phyloP scores from a whole-genome alignment of 202 grass and related monocot species.

The Musa balbisiana region DNA sequence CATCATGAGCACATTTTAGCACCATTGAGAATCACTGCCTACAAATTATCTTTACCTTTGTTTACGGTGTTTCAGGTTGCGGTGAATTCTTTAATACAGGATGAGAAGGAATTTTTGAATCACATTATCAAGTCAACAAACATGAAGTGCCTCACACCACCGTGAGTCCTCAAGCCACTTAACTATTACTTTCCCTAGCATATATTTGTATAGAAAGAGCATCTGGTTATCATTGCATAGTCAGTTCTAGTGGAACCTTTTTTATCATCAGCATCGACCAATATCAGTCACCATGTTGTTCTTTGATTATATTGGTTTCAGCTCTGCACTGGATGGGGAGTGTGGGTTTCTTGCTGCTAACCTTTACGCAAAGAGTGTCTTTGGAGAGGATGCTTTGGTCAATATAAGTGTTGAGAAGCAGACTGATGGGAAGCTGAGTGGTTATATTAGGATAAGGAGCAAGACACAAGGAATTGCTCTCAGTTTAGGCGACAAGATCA shows the following conservation, averaged over 20 bases:
- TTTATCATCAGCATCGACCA: background rate
- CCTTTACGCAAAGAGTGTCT: slow-evolving; percentile 80
- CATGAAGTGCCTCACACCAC: slow-evolving; percentile 88
- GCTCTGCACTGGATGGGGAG: slow-evolving; percentile 53
- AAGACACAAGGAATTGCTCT: slow-evolving; percentile 87
- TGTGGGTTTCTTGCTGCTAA: slow-evolving; percentile 70
- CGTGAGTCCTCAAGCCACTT: slow-evolving; percentile 38
- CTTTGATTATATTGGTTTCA: slow-evolving; percentile 22
- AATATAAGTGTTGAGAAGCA: slow-evolving; percentile 83
- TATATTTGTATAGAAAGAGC: background rate
- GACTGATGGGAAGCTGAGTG: slow-evolving; percentile 53
- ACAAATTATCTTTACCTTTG: background rate
- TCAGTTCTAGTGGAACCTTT: background rate
- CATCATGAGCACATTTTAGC: background rate
- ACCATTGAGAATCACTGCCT: background rate
- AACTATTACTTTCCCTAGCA: background rate
- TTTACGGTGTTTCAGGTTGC: slow-evolving; percentile 47
- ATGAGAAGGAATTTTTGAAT: slow-evolving; percentile 82
- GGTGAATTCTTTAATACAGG: slow-evolving; percentile 70
- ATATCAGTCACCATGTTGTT: background rate
- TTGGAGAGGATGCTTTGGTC: slow-evolving; percentile 89
- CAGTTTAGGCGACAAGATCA: slow-evolving; percentile 96
- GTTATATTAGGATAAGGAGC: slow-evolving; percentile 79
- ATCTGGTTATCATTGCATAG: too few species aligned
- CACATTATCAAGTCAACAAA: slow-evolving; percentile 97